Evolutionary conservation across 2,329 filamentous ascomycete species (phyloP).

Genomic region (Beauveria sp.): DNA sequence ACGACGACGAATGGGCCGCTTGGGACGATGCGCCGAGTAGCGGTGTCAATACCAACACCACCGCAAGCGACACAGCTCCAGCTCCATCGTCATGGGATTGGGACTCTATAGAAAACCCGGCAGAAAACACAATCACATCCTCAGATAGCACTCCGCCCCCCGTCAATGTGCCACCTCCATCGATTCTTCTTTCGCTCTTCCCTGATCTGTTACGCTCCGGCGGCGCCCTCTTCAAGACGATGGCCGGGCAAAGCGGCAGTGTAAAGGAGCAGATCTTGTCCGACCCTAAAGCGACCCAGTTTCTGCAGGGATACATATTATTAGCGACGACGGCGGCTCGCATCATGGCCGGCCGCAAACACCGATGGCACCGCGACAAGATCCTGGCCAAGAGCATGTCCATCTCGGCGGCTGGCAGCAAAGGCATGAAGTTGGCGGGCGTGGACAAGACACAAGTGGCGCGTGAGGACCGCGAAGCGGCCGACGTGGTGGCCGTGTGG

Average conservation of each 20-base stretch:
- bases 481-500: conserved; percentile 71
- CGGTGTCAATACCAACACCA: conserved; percentile 8
- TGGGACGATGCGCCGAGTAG: conserved; percentile 38
- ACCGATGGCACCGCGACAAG: conserved; percentile 86
- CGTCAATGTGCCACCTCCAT: conserved; percentile 83
- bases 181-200: conserved; percentile 71
- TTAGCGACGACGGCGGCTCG: conserved; percentile 64
- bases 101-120: conserved; percentile 33
- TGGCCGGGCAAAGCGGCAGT: conserved; percentile 49
- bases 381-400: conserved; percentile 81
- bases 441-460: conserved; percentile 76
- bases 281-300: conserved; percentile 53
- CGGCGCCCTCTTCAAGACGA: conserved; percentile 57
- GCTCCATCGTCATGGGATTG: conserved; percentile 39
- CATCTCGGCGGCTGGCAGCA: conserved; percentile 68
- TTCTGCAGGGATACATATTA: conserved; percentile 56
- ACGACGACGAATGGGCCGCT: conserved; percentile 43
- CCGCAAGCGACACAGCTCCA: conserved; percentile 10
- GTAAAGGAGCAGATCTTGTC: conserved; percentile 57
- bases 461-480: conserved; percentile 77
- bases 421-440: conserved; percentile 85
- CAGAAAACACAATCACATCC: conserved; percentile 12
- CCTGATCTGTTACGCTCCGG: conserved; percentile 62
- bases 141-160: conserved; percentile 49
- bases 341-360: conserved; percentile 74